phyloP scores from a whole-genome alignment of 805 yeast species.

The Blastobotrys muscicola region DNA sequence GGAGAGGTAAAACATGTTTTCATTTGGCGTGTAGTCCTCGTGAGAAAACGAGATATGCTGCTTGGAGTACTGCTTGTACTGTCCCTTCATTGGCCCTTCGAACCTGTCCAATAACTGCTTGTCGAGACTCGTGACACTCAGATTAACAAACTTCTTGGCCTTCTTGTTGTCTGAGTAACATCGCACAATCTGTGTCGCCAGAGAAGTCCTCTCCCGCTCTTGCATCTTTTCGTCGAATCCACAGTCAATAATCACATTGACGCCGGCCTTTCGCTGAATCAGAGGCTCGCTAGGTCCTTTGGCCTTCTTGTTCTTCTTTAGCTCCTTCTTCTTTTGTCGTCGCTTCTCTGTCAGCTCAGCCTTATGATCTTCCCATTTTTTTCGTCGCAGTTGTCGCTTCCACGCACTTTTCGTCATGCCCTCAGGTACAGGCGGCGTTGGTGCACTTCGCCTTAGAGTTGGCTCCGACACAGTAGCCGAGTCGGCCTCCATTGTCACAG shows the following conservation, averaged over 20 bases:
- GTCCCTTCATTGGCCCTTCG: constrained; percentile 44
- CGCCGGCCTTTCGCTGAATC: constrained; percentile 30
- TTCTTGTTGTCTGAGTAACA: constrained; percentile 71
- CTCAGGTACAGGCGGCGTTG: constrained; percentile 43
- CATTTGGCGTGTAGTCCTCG: constrained; percentile 28
- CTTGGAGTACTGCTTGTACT: constrained; percentile 52
- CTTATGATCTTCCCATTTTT: constrained; percentile 54
- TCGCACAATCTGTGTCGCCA: constrained; percentile 73
- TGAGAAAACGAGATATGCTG: constrained; percentile 44
- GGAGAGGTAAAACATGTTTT: constrained; percentile 57
- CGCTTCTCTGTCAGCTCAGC: constrained; percentile 47
- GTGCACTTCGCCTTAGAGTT: constrained; percentile 3
- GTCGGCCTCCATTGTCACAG: neutral
- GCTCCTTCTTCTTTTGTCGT: constrained; percentile 44
- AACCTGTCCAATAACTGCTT: constrained; percentile 60
- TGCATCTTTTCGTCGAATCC: constrained; percentile 85
- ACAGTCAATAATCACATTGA: constrained; percentile 70
- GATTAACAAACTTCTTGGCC: constrained; percentile 45
- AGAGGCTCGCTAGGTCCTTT: constrained; percentile 30
- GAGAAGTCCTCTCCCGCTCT: constrained; percentile 56
- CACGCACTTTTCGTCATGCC: constrained; percentile 84
- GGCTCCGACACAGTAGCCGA: neutral
- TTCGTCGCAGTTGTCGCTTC: constrained; percentile 57
- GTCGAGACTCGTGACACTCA: constrained; percentile 56
- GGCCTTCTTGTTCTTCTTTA: constrained; percentile 31